Conservation (phyloP, 495 filamentous ascomycete species). For the Sabuloglossum arenarium region DNA sequence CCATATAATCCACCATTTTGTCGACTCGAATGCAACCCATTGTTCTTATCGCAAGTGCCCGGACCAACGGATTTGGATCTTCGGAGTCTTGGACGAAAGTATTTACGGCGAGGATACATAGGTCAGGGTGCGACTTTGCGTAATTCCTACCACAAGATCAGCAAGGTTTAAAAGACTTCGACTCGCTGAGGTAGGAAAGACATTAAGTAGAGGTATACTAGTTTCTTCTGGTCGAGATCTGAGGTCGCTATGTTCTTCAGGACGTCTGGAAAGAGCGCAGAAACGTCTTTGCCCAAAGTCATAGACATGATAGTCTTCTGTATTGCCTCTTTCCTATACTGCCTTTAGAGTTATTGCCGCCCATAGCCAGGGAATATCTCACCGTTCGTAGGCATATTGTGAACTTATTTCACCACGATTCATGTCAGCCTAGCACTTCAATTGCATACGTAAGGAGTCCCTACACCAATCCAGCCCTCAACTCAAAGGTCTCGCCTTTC, state of each 20-base stretch:
- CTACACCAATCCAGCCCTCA: slow-evolving; percentile 82
- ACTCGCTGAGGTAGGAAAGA: slow-evolving; percentile 14
- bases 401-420: slow-evolving; percentile 26
- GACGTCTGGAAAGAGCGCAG: slow-evolving; percentile 90
- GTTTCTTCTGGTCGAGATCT: slow-evolving; percentile 97
- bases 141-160: slow-evolving; percentile 57
- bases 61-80: slow-evolving; percentile 90
- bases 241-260: slow-evolving; percentile 95
- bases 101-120: slow-evolving; percentile 97
- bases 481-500: slow-evolving; percentile 97
- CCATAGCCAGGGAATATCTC: slow-evolving; percentile 9
- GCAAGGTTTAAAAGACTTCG: not conserved
- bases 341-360: not conserved
- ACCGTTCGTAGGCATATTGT: slow-evolving; percentile 96
- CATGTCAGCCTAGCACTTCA: slow-evolving; percentile 8
- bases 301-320: slow-evolving; percentile 99
- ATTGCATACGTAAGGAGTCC: slow-evolving; percentile 7
- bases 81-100: slow-evolving; percentile 98
- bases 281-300: slow-evolving; percentile 97
- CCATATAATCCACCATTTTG: slow-evolving; percentile 99
- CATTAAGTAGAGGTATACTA: slow-evolving; percentile 98
- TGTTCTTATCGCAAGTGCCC: slow-evolving; percentile 90
- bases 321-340: slow-evolving; percentile 75
- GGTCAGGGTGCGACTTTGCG: slow-evolving; percentile 95
- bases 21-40: slow-evolving; percentile 99